Evolutionary conservation across 108 stramenopile species (phyloP).

Genomic region (Fragilaria crotonensis): DNA sequence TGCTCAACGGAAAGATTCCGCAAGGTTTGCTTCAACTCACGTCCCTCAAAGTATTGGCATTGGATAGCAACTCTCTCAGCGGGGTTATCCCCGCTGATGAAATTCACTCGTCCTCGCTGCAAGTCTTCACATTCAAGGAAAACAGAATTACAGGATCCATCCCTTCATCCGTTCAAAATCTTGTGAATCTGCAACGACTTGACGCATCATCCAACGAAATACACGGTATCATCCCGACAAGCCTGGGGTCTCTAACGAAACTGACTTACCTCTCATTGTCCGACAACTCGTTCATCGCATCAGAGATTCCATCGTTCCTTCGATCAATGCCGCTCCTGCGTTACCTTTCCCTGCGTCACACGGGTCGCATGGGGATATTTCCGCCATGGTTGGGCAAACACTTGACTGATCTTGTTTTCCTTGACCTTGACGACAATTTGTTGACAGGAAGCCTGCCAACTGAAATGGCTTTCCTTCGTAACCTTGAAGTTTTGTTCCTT

Average conservation of each 20-base stretch:
- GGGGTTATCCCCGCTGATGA: slow-evolving; percentile 27
- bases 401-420: neutral
- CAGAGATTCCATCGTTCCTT: neutral
- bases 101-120: slow-evolving; percentile 9
- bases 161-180: slow-evolving; percentile 21
- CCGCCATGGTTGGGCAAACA: neutral
- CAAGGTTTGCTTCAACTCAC: neutral
- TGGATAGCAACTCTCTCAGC: slow-evolving; percentile 20
- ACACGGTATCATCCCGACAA: neutral
- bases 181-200: slow-evolving; percentile 29
- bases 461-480: neutral
- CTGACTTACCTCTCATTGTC: neutral
- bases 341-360: neutral
- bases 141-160: slow-evolving; percentile 30
- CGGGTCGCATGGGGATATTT: neutral
- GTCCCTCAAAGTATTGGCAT: slow-evolving; percentile 19
- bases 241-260: neutral
- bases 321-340: neutral
- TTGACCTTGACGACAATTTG: slow-evolving; percentile 9
- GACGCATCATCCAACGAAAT: slow-evolving; percentile 53
- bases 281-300: neutral
- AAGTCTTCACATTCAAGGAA: slow-evolving; percentile 20
- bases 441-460: slow-evolving; percentile 2
- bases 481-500: slow-evolving; percentile 1
- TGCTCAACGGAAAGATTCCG: neutral